These are phyloP conservation scores for Komagataella mondaviorum DNA, from an alignment of 805 yeast genomes.

Conservation along the genomic window DNA sequence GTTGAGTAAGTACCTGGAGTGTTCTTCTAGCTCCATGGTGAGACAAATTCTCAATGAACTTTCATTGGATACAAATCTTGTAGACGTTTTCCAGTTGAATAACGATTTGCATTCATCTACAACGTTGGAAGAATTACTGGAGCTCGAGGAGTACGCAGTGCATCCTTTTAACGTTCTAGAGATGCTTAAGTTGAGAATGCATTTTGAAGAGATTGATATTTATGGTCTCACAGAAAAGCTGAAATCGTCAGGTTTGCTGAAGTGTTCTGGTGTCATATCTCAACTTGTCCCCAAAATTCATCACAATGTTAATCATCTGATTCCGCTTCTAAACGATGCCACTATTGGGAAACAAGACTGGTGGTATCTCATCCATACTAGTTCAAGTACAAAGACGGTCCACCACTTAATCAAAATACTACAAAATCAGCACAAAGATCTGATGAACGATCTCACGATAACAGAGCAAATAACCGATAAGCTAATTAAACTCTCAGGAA, in stretches of 20 bases:
- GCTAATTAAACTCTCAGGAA: neutral
- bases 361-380: neutral
- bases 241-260: neutral
- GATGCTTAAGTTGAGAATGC: neutral
- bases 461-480: neutral
- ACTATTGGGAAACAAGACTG: neutral
- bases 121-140: neutral
- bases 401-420: neutral
- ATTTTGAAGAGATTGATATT: neutral
- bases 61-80: neutral
- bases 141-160: neutral
- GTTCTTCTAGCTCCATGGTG: neutral
- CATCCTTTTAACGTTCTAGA: neutral
- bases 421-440: neutral
- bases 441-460: neutral
- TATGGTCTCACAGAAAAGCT: neutral
- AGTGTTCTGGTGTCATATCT: neutral
- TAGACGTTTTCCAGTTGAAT: neutral
- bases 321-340: neutral
- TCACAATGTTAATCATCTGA: neutral
- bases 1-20: neutral
- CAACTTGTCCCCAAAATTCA: neutral
- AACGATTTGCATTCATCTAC: neutral
- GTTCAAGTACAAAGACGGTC: neutral
- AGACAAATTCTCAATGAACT: neutral